Evolutionary conservation across 139 green algal genomes (phyloP).

Genomic region (Chlamydomonas sp.): DNA sequence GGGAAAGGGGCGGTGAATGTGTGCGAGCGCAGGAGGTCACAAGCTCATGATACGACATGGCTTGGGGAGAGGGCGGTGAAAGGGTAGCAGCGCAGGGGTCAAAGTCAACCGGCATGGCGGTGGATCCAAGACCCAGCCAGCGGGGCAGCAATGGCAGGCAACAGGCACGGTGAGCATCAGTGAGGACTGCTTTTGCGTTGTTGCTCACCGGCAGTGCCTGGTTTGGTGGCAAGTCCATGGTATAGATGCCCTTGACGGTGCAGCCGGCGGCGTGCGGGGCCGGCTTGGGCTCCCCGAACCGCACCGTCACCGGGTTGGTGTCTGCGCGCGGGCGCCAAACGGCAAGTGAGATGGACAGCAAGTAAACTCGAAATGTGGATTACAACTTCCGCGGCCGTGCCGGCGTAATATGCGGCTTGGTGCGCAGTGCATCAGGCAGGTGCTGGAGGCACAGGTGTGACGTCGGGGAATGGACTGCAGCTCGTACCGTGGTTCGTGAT

Average conservation of each 20-base stretch:
- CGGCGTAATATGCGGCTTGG: too few species aligned
- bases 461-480: not conserved
- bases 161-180: too few species aligned
- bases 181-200: too few species aligned
- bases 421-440: too few species aligned
- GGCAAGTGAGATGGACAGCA: not conserved
- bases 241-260: slow-evolving; percentile 36
- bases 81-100: too few species aligned
- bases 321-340: not conserved
- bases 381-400: too few species aligned
- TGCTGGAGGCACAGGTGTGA: not conserved
- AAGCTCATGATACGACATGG: too few species aligned
- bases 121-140: too few species aligned
- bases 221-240: slow-evolving; percentile 7
- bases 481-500: slow-evolving; percentile 29
- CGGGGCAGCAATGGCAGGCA: too few species aligned
- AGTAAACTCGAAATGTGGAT: not conserved
- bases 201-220: not conserved
- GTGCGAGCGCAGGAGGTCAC: not conserved
- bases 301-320: not conserved
- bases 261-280: slow-evolving; percentile 18
- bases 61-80: too few species aligned
- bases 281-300: slow-evolving; percentile 25
- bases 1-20: not conserved
- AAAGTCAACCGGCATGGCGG: too few species aligned